Percentiles rank a stretch among this genome's conserved stretches.
These are phyloP conservation scores for Alternaria infectoria DNA, from an alignment of 2,329 filamentous ascomycete genomes.

Conservation along the genomic window DNA sequence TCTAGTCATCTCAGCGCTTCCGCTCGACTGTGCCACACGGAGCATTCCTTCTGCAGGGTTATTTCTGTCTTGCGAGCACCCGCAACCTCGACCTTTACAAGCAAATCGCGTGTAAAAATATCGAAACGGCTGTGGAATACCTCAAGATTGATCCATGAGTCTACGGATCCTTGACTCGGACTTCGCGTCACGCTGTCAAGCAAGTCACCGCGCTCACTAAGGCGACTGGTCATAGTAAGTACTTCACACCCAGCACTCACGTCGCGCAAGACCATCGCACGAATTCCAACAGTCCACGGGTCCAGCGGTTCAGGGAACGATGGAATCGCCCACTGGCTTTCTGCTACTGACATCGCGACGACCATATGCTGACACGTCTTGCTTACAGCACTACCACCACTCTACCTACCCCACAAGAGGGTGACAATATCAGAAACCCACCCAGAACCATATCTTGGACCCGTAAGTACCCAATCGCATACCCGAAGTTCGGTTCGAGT, in stretches of 20 bases:
- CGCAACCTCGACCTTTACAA: slow-evolving; percentile 14
- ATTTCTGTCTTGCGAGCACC: slow-evolving; percentile 23
- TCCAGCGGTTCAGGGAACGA: not conserved
- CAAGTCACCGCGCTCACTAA: slow-evolving; percentile 29
- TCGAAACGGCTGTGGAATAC: not conserved
- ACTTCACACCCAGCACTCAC: slow-evolving; percentile 15
- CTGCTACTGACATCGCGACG: slow-evolving; percentile 6
- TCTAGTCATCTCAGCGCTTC: not conserved
- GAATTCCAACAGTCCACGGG: not conserved
- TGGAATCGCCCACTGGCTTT: not conserved
- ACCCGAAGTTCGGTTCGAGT: not conserved
- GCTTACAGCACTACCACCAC: slow-evolving; percentile 16
- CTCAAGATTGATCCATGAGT: slow-evolving; percentile 18
- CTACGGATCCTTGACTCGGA: slow-evolving; percentile 19
- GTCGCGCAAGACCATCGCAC: not conserved
- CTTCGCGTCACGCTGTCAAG: slow-evolving; percentile 18
- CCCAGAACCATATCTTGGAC: not conserved
- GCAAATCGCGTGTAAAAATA: not conserved
- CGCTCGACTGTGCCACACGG: slow-evolving; percentile 26
- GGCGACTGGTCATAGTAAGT: slow-evolving; percentile 31
- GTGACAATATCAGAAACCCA: not conserved
- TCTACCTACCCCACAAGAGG: not conserved
- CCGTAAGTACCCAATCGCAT: slow-evolving; percentile 16
- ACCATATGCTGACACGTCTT: slow-evolving; percentile 23
- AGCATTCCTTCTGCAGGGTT: slow-evolving; percentile 41